Conservation (phyloP, 108 stramenopile species). For the Skeletonema potamos region DNA sequence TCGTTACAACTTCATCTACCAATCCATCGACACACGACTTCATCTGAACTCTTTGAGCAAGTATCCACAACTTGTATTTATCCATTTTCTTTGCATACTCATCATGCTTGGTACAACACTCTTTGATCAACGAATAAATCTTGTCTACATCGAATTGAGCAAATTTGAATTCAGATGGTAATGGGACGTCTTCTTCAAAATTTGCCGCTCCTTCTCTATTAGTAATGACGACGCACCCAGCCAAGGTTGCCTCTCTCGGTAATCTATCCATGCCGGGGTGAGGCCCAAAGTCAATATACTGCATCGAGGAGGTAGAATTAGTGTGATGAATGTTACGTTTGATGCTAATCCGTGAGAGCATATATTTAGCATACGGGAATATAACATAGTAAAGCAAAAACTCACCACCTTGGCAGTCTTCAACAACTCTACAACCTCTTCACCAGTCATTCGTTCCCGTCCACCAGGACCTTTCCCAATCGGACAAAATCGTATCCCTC, state of each 20-base stretch:
- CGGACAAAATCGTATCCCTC: conserved; percentile 30
- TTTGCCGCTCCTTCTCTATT: conserved; percentile 55
- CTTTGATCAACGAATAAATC: conserved; percentile 32
- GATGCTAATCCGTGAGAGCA: not conserved
- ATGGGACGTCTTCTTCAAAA: conserved; percentile 50
- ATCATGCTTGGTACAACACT: conserved; percentile 31
- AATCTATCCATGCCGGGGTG: conserved; percentile 66
- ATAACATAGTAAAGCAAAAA: not conserved
- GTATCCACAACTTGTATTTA: conserved; percentile 47
- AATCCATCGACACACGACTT: conserved; percentile 40
- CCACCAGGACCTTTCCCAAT: conserved; percentile 42
- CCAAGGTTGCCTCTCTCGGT: conserved; percentile 55
- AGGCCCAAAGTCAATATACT: conserved; percentile 63
- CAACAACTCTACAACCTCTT: conserved; percentile 45
- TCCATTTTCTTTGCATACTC: conserved; percentile 35
- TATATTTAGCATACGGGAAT: too few species aligned
- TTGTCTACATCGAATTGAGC: conserved; percentile 36
- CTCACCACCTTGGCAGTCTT: conserved; percentile 49
- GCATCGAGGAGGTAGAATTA: not conserved
- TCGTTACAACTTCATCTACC: conserved; percentile 5
- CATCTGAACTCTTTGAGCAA: conserved; percentile 42
- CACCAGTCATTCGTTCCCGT: conserved; percentile 40
- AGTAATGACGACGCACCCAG: conserved; percentile 53
- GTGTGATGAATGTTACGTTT: not conserved
- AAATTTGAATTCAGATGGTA: conserved; percentile 46